A percentile compares a stretch with the other conserved stretches of the same genome.
Conservation (phyloP, 495 filamentous ascomycete genomes). For the Annulohypoxylon bovei region DNA sequence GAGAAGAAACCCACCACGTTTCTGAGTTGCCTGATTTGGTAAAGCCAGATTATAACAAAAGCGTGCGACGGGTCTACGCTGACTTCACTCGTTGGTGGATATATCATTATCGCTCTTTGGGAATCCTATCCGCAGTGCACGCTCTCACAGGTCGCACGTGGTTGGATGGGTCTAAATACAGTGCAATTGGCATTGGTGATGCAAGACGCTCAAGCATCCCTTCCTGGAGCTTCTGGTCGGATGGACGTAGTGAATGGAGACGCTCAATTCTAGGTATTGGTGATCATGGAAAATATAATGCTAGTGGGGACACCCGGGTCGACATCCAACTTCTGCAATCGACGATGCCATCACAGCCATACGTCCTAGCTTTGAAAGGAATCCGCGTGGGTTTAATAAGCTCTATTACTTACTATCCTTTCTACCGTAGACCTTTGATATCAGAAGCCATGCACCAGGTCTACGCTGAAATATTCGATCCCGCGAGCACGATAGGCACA, state of each 20-base stretch:
- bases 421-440: too few species aligned
- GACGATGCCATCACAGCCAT: not conserved
- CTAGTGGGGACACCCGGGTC: not conserved
- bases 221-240: slow-evolving; percentile 4
- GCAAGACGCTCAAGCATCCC: too few species aligned
- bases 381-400: not conserved
- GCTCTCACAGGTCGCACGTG: not conserved
- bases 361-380: not conserved
- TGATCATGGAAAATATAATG: not conserved
- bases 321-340: not conserved
- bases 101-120: not conserved
- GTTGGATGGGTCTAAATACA: too few species aligned
- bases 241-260: slow-evolving; percentile 5
- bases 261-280: not conserved
- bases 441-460: too few species aligned
- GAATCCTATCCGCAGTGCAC: not conserved
- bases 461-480: slow-evolving; percentile 1
- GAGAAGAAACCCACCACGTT: not conserved
- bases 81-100: slow-evolving; percentile 1
- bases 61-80: not conserved
- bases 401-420: not conserved
- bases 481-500: slow-evolving; percentile 5
- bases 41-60: not conserved
- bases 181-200: too few species aligned
- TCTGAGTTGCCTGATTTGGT: not conserved